Evolutionary conservation across 2,329 filamentous ascomycete genomes (phyloP), one percentile per base, ranked within the genome.

Genomic region (Calonectria multiphialidica): DNA sequence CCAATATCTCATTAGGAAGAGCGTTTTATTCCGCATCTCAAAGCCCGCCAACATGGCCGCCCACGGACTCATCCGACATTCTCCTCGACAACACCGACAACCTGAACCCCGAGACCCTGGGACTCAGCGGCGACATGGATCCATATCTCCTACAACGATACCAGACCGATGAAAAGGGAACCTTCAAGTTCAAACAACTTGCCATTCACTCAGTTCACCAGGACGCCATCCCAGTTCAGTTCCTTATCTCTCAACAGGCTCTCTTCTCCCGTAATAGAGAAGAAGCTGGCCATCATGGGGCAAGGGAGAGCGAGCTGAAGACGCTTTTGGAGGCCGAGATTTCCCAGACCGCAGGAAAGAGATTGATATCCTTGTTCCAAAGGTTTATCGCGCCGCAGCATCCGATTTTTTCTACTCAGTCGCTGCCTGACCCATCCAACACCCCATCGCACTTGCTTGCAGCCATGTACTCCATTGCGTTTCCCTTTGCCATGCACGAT

Each of bases 131-230:
- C 25, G 71, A 77, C 45, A 66, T 69, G 70, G 65, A 72, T 49
- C 55, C 76, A 16, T 25, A 70, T 50, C 21, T 67, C 15, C 37
- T 73, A 30, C 35, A 66, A 18, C 23, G 68, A 16, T 49, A 79
- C 37, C 37, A 49, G 16, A 30, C 70, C 10, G 69, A 77, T 28
- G 68, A 72, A 0, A 37, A 16, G 3, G 76, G 72, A 18, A 74
- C 63, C 47, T 76, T 74, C 50, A 63, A 74, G 5, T 77, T 77
- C 63, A 77, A 77, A 49, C 75, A 77, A 33, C 66, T 77, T 15
- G 74, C 74, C 5, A 70, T 77, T 15, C 75, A 76, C 21, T 76
- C 75, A 0, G 70, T 77, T 10, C 72, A 74, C 33, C 10, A 10
- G 6, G 33, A 35, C 33, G 33, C 10, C 33, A 35, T 6, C 10